Conservation (phyloP, 495 filamentous ascomycete species). For the Cercophora samala region DNA sequence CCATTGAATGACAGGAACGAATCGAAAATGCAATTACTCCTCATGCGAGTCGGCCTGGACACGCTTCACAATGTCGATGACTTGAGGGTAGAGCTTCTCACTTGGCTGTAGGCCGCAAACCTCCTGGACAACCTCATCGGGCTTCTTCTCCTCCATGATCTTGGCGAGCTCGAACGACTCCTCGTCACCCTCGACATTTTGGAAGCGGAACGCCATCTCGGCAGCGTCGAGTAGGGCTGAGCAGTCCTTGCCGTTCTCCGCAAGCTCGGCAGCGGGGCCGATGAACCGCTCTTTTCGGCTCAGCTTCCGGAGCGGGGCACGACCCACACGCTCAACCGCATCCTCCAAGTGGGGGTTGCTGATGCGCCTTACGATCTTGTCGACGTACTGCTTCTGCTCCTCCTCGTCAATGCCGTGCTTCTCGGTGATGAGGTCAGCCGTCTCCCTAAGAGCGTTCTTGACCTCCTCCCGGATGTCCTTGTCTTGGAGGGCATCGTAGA, state of each 20-base stretch:
- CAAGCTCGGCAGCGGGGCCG: slow-evolving; percentile 80
- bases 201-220: slow-evolving; percentile 88
- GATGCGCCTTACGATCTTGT: slow-evolving; percentile 88
- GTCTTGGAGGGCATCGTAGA: slow-evolving; percentile 76
- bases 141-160: slow-evolving; percentile 67
- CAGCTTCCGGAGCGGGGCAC: slow-evolving; percentile 89
- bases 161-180: slow-evolving; percentile 79
- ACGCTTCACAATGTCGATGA: slow-evolving; percentile 70
- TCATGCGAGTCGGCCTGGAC: slow-evolving; percentile 62
- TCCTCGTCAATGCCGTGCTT: slow-evolving; percentile 76
- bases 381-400: slow-evolving; percentile 85
- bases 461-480: slow-evolving; percentile 69
- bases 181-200: slow-evolving; percentile 83
- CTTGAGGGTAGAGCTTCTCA: slow-evolving; percentile 68
- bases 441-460: slow-evolving; percentile 71
- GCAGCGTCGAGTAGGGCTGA: slow-evolving; percentile 68
- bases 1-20: background rate
- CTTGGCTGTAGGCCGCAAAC: slow-evolving; percentile 69
- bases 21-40: background rate
- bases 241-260: slow-evolving; percentile 68
- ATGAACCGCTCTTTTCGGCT: slow-evolving; percentile 92
- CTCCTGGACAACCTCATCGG: slow-evolving; percentile 65
- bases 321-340: slow-evolving; percentile 89
- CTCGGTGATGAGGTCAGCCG: slow-evolving; percentile 73
- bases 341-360: slow-evolving; percentile 94